These are phyloP conservation scores for Brettanomyces sp. DNA, from an alignment of 805 yeast species.

Conservation along the genomic window DNA sequence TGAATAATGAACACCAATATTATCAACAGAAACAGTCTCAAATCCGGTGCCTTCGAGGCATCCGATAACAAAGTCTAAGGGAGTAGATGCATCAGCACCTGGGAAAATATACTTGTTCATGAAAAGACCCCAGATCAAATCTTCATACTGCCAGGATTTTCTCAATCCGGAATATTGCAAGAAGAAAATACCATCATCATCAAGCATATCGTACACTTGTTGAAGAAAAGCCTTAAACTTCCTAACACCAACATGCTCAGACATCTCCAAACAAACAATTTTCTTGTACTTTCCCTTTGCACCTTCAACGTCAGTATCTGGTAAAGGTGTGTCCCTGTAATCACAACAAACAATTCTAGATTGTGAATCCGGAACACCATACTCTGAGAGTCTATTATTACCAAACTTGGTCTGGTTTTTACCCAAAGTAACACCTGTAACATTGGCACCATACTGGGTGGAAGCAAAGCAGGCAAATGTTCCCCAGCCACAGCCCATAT, in stretches of 20 bases:
- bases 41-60: slow-evolving; percentile 77
- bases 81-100: slow-evolving; percentile 95
- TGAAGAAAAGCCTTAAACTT: slow-evolving; percentile 64
- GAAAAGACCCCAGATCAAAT: slow-evolving; percentile 86
- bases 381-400: slow-evolving; percentile 54
- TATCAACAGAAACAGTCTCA: slow-evolving; percentile 75
- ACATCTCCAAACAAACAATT: slow-evolving; percentile 89
- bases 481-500: slow-evolving; percentile 96
- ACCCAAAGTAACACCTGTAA: slow-evolving; percentile 86
- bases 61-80: slow-evolving; percentile 72
- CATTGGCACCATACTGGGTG: slow-evolving; percentile 71
- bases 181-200: slow-evolving; percentile 83
- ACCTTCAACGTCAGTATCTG: slow-evolving; percentile 35
- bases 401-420: slow-evolving; percentile 90
- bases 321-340: slow-evolving; percentile 82
- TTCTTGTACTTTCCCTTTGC: slow-evolving; percentile 53
- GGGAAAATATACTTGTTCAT: slow-evolving; percentile 97
- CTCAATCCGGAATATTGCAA: slow-evolving; percentile 87
- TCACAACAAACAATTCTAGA: slow-evolving; percentile 73
- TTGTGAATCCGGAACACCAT: slow-evolving; percentile 62
- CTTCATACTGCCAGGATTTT: slow-evolving; percentile 92
- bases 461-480: slow-evolving; percentile 82
- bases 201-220: slow-evolving; percentile 80
- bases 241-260: slow-evolving; percentile 92
- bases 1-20: slow-evolving; percentile 88